Evolutionary conservation across 768 basidiomycete genomes (phyloP), one percentile per base, ranked within the genome.

Genomic region (Mycena vulgaris): DNA sequence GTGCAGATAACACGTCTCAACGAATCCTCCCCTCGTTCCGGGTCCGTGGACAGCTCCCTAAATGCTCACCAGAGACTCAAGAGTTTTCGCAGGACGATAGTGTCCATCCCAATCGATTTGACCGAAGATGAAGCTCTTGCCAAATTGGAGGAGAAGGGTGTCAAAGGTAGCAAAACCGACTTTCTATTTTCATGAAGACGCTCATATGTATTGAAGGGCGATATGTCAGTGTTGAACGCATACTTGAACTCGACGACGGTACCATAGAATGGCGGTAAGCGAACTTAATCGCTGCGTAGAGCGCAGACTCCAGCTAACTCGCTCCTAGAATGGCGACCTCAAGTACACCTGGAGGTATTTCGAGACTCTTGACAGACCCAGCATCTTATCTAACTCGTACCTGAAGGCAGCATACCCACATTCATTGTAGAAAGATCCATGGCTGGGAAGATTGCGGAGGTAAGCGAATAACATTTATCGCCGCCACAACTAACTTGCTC

Each of bases 281-380:
- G n/a, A n/a, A n/a, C n/a, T n/a, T n/a, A n/a, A n/a, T n/a, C n/a
- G n/a, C n/a, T n/a, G n/a, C n/a, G n/a, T n/a, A n/a, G n/a, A n/a
- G n/a, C n/a, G n/a, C n/a, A n/a, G n/a, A n/a, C n/a, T n/a, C n/a
- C n/a, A n/a, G n/a, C n/a, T n/a, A n/a, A n/a, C n/a, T n/a, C n/a
- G n/a, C n/a, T n/a, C n/a, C n/a, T n/a, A n/a, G 88, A 45, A 93
- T 95, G 93, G 93, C 93, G 3, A 93, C 92, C 2, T 90, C 91
- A 28, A 91, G 90, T 73, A 89, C 87, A 3, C 88, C 92, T 16
- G 92, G 92, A 28, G 93, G 93, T 27, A n/a, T n/a, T n/a, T n/a
- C n/a, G n/a, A n/a, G n/a, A n/a, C n/a, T n/a, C n/a, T n/a, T n/a
- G n/a, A n/a, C n/a, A n/a, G n/a, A n/a, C n/a, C n/a, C n/a, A n/a